phyloP scores from a whole-genome alignment of 306 rosid genomes.

The Prunus mongolica region DNA sequence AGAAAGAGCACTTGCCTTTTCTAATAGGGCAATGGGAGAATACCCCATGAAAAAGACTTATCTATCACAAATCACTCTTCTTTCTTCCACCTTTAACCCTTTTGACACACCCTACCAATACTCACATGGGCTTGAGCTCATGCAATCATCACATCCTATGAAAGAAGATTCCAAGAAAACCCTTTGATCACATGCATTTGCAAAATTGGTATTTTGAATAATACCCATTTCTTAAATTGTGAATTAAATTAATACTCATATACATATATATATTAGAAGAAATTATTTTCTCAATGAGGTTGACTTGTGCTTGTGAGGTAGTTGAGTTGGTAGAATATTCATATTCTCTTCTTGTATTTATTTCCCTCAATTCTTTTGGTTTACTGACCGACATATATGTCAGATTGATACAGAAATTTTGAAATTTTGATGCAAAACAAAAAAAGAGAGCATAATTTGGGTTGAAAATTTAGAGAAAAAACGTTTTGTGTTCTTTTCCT shows the following conservation, averaged over 20 bases:
- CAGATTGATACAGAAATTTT: neutral
- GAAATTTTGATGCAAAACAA: neutral
- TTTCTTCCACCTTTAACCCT: constrained; percentile 15
- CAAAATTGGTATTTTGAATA: constrained; percentile 26
- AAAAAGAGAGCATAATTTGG: no score
- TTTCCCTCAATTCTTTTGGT: neutral
- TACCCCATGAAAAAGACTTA: neutral
- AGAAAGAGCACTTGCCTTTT: neutral
- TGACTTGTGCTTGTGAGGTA: constrained; percentile 13
- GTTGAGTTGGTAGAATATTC: constrained; percentile 21
- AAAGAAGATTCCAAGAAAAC: constrained; percentile 15
- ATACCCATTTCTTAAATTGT: neutral
- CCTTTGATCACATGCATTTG: constrained; percentile 44
- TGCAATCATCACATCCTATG: constrained; percentile 42
- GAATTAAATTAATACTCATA: neutral
- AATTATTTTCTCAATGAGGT: constrained; percentile 23
- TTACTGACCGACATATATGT: neutral
- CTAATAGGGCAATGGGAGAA: neutral
- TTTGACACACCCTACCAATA: neutral
- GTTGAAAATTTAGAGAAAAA: neutral
- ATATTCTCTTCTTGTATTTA: neutral
- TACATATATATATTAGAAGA: neutral
- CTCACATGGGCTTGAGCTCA: constrained; percentile 49
- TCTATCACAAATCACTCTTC: neutral
- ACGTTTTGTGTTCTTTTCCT: neutral